Evolutionary conservation across 352 stramenopile species (phyloP).

Genomic region (Phytophthora tubulina): DNA sequence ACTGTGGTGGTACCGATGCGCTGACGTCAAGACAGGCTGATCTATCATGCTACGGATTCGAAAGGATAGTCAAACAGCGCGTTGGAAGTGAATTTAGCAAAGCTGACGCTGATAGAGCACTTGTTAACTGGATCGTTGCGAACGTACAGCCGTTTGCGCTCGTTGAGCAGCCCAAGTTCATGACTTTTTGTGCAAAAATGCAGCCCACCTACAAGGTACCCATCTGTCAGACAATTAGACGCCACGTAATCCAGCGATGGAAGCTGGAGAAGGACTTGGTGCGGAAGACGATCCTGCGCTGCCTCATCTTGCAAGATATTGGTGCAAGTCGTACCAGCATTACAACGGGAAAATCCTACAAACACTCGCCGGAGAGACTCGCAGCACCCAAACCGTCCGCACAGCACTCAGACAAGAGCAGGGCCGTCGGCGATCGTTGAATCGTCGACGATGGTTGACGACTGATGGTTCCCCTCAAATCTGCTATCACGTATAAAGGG

Average conservation of each 20-base stretch:
- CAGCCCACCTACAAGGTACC: slow-evolving; percentile 13
- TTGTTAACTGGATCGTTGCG: slow-evolving; percentile 15
- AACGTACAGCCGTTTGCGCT: slow-evolving; percentile 13
- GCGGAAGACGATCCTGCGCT: neutral
- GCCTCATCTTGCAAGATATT: too few species aligned
- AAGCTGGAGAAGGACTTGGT: slow-evolving; percentile 10
- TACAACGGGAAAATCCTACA: too few species aligned
- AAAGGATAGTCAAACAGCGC: slow-evolving; percentile 9
- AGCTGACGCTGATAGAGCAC: slow-evolving; percentile 2
- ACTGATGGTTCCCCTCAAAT: too few species aligned
- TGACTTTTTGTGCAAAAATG: slow-evolving; percentile 3
- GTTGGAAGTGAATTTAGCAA: slow-evolving; percentile 4
- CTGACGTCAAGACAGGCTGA: slow-evolving; percentile 7
- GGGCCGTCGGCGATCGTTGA: too few species aligned
- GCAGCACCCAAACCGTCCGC: too few species aligned
- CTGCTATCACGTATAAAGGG: too few species aligned
- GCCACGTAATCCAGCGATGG: slow-evolving; percentile 11
- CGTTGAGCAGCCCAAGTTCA: slow-evolving; percentile 18
- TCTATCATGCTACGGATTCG: slow-evolving; percentile 14
- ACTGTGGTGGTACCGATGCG: neutral
- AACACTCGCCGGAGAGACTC: too few species aligned
- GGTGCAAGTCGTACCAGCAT: slow-evolving; percentile 17
- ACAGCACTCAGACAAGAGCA: too few species aligned
- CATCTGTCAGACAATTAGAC: slow-evolving; percentile 9
- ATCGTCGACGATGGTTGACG: too few species aligned